Percentiles rank a stretch among this genome's conserved stretches.
These are phyloP conservation scores for Magnolia changhungtana DNA, from an alignment of 164 flowering plant species.

Conservation along the genomic window DNA sequence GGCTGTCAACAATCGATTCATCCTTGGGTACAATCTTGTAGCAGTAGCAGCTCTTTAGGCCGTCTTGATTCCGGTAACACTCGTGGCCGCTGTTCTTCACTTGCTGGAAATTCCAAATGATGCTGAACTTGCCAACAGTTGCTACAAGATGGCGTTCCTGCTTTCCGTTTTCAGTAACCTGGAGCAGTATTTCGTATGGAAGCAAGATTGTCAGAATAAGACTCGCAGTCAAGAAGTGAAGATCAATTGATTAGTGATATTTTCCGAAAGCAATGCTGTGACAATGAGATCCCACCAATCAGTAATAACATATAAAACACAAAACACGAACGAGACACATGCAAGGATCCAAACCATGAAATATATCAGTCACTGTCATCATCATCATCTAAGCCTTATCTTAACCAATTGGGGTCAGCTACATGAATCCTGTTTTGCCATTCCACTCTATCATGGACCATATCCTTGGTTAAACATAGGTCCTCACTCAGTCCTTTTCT, in stretches of 20 bases:
- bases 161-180: conserved; percentile 85
- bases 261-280: too few species aligned
- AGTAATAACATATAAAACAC: too few species aligned
- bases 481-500: too few species aligned
- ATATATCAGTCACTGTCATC: too few species aligned
- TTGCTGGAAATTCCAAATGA: conserved; percentile 87
- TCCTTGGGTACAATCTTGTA: conserved; percentile 82
- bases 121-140: conserved; percentile 87
- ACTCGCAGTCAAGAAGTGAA: neutral
- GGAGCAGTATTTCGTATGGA: neutral
- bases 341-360: too few species aligned
- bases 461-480: too few species aligned
- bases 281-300: too few species aligned
- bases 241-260: neutral
- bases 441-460: too few species aligned
- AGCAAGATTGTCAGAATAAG: neutral
- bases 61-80: conserved; percentile 79
- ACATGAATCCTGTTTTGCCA: too few species aligned
- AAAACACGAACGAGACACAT: too few species aligned
- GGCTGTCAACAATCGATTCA: conserved; percentile 90
- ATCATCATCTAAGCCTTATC: too few species aligned
- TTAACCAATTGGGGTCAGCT: too few species aligned
- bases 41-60: conserved; percentile 95
- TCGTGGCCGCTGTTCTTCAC: conserved; percentile 88
- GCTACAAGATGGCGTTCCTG: conserved; percentile 91